phyloP scores from a whole-genome alignment of 805 yeast species.

The Cyberlindnera euphorbiae region DNA sequence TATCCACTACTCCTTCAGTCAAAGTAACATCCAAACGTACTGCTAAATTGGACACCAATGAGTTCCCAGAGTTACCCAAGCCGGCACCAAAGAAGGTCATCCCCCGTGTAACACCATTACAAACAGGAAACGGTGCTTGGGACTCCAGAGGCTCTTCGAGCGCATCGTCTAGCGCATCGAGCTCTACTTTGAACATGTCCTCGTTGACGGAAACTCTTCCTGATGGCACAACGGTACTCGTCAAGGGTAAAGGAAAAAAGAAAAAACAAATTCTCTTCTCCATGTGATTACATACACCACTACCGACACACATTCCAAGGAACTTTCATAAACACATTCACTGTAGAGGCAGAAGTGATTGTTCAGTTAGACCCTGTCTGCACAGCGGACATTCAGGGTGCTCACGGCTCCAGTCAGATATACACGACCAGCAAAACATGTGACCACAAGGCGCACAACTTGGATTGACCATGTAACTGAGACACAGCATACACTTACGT shows the following conservation, averaged over 20 bases:
- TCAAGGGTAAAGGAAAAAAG: constrained; percentile 35
- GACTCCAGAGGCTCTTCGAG: constrained; percentile 16
- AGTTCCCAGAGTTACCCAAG: constrained; percentile 47
- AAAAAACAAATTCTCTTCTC: constrained; percentile 51
- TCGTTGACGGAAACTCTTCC: constrained; percentile 20
- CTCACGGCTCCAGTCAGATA: constrained; percentile 85
- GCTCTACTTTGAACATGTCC: constrained; percentile 16
- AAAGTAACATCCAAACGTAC: constrained; percentile 14
- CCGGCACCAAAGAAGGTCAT: constrained; percentile 37
- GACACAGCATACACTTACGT: constrained; percentile 79
- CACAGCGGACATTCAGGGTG: constrained; percentile 90
- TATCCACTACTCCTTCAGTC: constrained; percentile 16
- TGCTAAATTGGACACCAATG: constrained; percentile 23
- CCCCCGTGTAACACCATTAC: constrained; percentile 57
- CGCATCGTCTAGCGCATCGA: constrained; percentile 4
- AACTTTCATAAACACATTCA: too few species aligned
- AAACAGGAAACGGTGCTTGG: constrained; percentile 36
- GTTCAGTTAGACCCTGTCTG: constrained; percentile 53
- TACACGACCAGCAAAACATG: constrained; percentile 87
- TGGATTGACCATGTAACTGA: constrained; percentile 76
- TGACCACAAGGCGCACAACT: constrained; percentile 90
- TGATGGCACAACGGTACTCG: constrained; percentile 15
- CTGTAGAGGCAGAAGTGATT: constrained; percentile 22
- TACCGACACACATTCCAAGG: too few species aligned
- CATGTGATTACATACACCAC: constrained; percentile 31